Percentiles rank a stretch among this genome's conserved stretches.
These are phyloP conservation scores for Puccinia hordei DNA, from an alignment of 1,284 basidiomycete species.

Conservation along the genomic window DNA sequence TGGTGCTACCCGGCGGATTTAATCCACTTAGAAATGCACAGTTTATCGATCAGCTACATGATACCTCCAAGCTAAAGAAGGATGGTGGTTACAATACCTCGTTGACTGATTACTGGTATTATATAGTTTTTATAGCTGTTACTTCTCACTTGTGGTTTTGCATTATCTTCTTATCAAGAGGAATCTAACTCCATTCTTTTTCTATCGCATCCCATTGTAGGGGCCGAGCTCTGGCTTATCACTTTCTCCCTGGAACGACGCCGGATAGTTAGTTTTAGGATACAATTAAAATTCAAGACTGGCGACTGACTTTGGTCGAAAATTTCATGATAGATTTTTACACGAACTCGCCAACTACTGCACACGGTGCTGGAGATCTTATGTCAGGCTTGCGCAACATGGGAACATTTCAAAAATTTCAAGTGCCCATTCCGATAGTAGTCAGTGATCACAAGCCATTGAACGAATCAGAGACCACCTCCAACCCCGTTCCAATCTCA, in stretches of 20 bases:
- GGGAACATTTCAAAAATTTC: conserved; percentile 11
- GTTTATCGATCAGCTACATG: conserved; percentile 21
- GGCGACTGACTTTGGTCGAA: background rate
- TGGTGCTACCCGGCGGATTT: conserved; percentile 33
- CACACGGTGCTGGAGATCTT: conserved; percentile 22
- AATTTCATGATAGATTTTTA: conserved; percentile 27
- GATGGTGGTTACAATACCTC: conserved; percentile 33
- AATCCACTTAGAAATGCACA: conserved; percentile 1
- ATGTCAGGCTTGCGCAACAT: conserved; percentile 29
- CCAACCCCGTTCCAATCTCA: background rate
- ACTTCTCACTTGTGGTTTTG: no score
- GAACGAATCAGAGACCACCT: background rate
- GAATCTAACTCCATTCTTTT: no score
- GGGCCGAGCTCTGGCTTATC: conserved; percentile 25
- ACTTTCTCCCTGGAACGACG: conserved; percentile 44
- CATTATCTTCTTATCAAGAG: no score
- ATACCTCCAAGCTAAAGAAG: conserved; percentile 21
- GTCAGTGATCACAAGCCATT: conserved; percentile 26
- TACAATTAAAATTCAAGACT: background rate
- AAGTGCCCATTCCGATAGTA: conserved; percentile 30
- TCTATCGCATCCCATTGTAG: no score
- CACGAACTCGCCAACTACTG: conserved; percentile 11
- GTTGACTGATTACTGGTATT: conserved; percentile 39
- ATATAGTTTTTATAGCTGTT: no score
- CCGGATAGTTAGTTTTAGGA: conserved; percentile 21